A percentile compares a stretch with the other conserved stretches of the same genome.
These are phyloP conservation scores for Lecanicillium sp. DNA, from an alignment of 2,329 filamentous ascomycete species.

Conservation along the genomic window DNA sequence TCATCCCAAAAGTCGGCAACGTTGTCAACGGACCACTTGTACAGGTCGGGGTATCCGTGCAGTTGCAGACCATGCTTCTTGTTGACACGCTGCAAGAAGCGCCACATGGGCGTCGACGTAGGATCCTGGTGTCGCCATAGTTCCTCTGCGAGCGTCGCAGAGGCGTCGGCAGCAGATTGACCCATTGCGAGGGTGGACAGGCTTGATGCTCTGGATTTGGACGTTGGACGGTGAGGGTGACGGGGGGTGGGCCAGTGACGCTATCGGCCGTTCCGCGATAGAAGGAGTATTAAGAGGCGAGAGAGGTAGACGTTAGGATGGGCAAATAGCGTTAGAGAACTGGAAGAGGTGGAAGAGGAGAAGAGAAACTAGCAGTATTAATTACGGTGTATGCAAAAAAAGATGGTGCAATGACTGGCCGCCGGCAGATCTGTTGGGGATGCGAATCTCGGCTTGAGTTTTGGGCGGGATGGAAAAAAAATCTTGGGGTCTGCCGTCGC, in stretches of 20 bases:
- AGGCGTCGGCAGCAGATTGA: slow-evolving; percentile 5
- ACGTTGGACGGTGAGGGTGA: not conserved
- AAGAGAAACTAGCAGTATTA: not conserved
- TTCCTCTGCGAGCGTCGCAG: slow-evolving; percentile 26
- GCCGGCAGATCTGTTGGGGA: slow-evolving; percentile 6
- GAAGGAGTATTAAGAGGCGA: not conserved
- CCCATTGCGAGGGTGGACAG: slow-evolving; percentile 6
- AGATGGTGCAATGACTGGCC: not conserved
- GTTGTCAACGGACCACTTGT: slow-evolving; percentile 76
- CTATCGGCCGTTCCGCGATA: not conserved
- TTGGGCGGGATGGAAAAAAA: slow-evolving; percentile 1
- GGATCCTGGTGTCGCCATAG: slow-evolving; percentile 68
- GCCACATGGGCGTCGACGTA: slow-evolving; percentile 59
- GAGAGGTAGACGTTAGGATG: not conserved
- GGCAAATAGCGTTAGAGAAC: not conserved
- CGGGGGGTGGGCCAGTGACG: not conserved
- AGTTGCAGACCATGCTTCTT: slow-evolving; percentile 56
- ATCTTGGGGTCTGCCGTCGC: slow-evolving; percentile 3
- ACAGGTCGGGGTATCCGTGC: slow-evolving; percentile 63
- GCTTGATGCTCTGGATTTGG: not conserved
- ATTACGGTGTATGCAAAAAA: not conserved
- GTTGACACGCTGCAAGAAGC: slow-evolving; percentile 63
- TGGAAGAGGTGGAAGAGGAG: not conserved
- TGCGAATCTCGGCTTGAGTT: not conserved
- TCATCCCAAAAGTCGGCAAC: slow-evolving; percentile 75